phyloP scores from a whole-genome alignment of 768 basidiomycete genomes.

The Mycena capillaripes region DNA sequence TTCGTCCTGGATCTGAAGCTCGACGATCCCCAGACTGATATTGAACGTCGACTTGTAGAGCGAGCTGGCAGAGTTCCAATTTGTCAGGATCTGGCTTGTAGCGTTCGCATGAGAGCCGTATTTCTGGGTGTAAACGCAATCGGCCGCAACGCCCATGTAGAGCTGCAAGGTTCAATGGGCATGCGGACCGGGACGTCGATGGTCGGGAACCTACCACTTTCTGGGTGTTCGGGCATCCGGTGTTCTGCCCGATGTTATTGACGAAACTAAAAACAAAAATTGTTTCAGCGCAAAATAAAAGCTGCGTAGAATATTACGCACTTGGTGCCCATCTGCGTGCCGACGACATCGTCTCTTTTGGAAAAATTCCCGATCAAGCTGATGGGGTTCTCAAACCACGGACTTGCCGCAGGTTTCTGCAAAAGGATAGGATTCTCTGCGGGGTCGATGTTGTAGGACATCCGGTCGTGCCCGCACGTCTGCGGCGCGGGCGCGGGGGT shows the following conservation, averaged over 20 bases:
- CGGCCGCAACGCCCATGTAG: conserved; percentile 91
- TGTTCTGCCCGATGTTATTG: conserved; percentile 73
- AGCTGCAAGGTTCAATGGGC: conserved; percentile 47
- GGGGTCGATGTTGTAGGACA: conserved; percentile 76
- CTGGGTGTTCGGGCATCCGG: conserved; percentile 81
- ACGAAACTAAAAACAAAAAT: conserved; percentile 66
- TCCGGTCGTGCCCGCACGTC: conserved; percentile 78
- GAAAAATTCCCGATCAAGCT: conserved; percentile 51
- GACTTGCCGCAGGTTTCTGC: conserved; percentile 44
- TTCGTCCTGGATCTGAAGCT: conserved; percentile 78
- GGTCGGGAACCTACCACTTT: conserved; percentile 66
- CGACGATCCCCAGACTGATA: conserved; percentile 85
- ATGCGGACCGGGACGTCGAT: background rate
- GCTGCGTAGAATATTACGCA: conserved; percentile 44
- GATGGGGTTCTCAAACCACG: conserved; percentile 59
- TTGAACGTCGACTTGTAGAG: conserved; percentile 89
- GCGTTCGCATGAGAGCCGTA: conserved; percentile 78
- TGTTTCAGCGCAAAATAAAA: conserved; percentile 11
- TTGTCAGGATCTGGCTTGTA: conserved; percentile 79
- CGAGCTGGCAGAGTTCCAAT: conserved; percentile 84
- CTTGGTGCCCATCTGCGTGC: conserved; percentile 67
- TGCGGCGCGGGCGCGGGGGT: conserved; percentile 44
- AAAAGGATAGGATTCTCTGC: conserved; percentile 65
- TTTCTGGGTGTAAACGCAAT: conserved; percentile 80
- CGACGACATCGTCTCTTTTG: conserved; percentile 70